Evolutionary conservation across 2,329 filamentous ascomycete genomes (phyloP).

Genomic region (Calonectria honghensis): DNA sequence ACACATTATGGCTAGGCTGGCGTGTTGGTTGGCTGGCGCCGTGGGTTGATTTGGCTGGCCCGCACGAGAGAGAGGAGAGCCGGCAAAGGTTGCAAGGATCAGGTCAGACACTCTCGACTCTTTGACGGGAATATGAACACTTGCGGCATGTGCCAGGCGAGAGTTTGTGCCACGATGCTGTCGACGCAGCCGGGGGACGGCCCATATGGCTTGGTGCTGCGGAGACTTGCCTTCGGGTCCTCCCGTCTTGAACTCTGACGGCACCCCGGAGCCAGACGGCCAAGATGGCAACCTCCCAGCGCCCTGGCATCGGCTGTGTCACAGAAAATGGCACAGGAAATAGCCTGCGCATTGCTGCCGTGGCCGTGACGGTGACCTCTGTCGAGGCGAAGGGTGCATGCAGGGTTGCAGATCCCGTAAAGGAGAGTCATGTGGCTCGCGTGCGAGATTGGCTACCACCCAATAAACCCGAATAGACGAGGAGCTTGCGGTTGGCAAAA

Average conservation of each 20-base stretch:
- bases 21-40: background rate
- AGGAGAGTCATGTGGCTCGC: conserved; percentile 30
- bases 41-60: background rate
- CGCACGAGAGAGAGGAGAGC: background rate
- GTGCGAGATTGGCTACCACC: conserved; percentile 31
- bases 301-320: background rate
- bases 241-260: conserved; percentile 5
- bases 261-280: background rate
- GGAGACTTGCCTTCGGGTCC: conserved; percentile 13
- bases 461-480: conserved; percentile 25
- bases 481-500: background rate
- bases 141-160: conserved; percentile 26
- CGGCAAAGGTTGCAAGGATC: conserved; percentile 14
- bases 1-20: background rate
- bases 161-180: background rate
- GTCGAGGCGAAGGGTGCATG: conserved; percentile 21
- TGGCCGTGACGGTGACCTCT: background rate
- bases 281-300: background rate
- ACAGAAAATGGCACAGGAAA: conserved; percentile 10
- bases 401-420: conserved; percentile 11
- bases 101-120: conserved; percentile 12
- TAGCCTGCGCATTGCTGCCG: background rate
- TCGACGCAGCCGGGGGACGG: background rate
- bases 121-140: conserved; percentile 23
- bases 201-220: background rate